These are phyloP conservation scores for Vitis hybrid DNA, from an alignment of 177 flowering plant species.

Conservation along the genomic window DNA sequence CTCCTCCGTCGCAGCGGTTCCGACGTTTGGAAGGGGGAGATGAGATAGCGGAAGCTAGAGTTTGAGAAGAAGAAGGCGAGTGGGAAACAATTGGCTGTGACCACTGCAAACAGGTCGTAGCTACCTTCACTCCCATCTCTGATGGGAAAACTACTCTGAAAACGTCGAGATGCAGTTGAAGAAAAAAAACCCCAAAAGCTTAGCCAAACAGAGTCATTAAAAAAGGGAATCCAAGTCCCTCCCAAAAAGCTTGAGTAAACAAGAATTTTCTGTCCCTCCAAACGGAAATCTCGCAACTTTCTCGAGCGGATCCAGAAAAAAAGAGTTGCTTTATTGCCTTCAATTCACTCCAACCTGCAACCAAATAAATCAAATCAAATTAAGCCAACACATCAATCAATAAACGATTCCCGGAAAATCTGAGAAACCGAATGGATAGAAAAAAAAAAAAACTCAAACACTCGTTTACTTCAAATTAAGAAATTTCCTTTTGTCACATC, in stretches of 20 bases:
- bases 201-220: not conserved
- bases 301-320: slow-evolving; percentile 11
- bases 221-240: not conserved
- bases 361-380: not conserved
- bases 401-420: no score
- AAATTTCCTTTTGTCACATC: no score
- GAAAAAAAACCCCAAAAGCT: not conserved
- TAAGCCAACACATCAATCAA: not conserved
- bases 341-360: slow-evolving; percentile 24
- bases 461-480: no score
- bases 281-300: slow-evolving; percentile 11
- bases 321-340: slow-evolving; percentile 8
- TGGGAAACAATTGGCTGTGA: slow-evolving; percentile 48
- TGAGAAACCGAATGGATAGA: not conserved
- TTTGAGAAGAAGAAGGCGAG: slow-evolving; percentile 47
- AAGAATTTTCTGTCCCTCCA: not conserved
- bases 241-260: slow-evolving; percentile 7
- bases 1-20: slow-evolving; percentile 14
- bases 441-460: not conserved
- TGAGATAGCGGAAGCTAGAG: slow-evolving; percentile 42
- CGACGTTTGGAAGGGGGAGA: slow-evolving; percentile 36
- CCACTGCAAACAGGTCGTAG: slow-evolving; percentile 56
- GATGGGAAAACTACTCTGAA: not conserved
- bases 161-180: not conserved
- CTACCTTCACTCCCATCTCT: slow-evolving; percentile 52